These are phyloP conservation scores for Paramecium pentaurelia DNA, from an alignment of 73 alveolate genomes.

Conservation along the genomic window DNA sequence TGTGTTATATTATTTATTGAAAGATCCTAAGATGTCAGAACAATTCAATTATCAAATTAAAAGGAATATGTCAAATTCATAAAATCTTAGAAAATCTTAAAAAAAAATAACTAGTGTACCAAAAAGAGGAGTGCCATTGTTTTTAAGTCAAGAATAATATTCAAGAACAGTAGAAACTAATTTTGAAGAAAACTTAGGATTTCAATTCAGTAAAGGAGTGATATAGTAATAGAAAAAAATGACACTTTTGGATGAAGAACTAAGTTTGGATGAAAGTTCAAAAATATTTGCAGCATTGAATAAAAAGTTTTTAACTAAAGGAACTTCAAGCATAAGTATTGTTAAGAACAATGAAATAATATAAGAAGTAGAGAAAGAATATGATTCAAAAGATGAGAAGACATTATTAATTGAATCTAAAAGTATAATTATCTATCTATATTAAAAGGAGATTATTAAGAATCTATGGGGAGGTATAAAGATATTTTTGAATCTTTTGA, in stretches of 20 bases:
- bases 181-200: neutral
- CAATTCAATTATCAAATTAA: neutral
- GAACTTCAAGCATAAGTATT: neutral
- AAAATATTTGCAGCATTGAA: neutral
- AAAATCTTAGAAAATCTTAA: neutral
- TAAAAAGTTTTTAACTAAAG: neutral
- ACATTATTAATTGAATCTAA: neutral
- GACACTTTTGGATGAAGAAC: neutral
- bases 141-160: neutral
- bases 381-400: neutral
- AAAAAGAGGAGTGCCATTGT: neutral
- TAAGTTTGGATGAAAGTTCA: neutral
- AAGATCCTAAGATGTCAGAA: conserved; percentile 14
- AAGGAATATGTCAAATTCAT: neutral
- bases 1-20: neutral
- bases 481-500: conserved; percentile 28
- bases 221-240: neutral
- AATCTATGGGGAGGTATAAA: conserved; percentile 25
- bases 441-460: neutral
- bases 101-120: neutral
- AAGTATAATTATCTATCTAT: neutral
- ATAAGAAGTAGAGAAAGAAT: neutral
- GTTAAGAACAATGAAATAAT: neutral
- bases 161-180: neutral
- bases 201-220: neutral